Percentiles rank a stretch among this genome's conserved stretches.
Conservation (phyloP, 75 land plant genomes). For the Sequoia sempervirens region DNA sequence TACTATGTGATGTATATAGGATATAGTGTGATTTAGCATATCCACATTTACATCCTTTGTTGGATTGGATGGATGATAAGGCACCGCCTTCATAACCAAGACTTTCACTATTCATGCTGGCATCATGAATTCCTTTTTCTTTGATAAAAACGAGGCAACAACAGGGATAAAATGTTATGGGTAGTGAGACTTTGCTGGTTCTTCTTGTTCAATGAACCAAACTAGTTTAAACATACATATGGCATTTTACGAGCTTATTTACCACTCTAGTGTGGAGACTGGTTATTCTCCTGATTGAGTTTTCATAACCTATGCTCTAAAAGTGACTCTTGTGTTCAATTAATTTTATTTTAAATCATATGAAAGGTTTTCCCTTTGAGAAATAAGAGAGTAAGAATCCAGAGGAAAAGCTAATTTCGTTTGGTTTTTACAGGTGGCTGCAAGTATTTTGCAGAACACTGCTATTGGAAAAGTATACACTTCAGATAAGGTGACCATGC, state of each 20-base stretch:
- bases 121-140: background rate
- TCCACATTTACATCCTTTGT: background rate
- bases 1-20: background rate
- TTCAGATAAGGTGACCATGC: conserved; percentile 54
- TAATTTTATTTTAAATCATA: background rate
- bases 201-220: background rate
- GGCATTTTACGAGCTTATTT: background rate
- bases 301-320: background rate
- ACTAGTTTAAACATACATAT: too few species aligned
- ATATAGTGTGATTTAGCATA: background rate
- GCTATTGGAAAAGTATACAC: conserved; percentile 64
- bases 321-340: background rate
- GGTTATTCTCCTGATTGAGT: background rate
- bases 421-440: conserved; percentile 55
- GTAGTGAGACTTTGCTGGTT: background rate
- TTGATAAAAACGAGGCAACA: background rate
- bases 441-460: conserved; percentile 76
- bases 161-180: background rate
- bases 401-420: background rate
- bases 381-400: background rate
- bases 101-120: background rate
- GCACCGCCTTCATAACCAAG: background rate
- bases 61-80: background rate
- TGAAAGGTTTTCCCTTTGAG: too few species aligned
- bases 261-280: background rate